These are phyloP conservation scores for Ceratocystis papillata DNA, from an alignment of 2,329 filamentous ascomycete genomes.

Conservation along the genomic window DNA sequence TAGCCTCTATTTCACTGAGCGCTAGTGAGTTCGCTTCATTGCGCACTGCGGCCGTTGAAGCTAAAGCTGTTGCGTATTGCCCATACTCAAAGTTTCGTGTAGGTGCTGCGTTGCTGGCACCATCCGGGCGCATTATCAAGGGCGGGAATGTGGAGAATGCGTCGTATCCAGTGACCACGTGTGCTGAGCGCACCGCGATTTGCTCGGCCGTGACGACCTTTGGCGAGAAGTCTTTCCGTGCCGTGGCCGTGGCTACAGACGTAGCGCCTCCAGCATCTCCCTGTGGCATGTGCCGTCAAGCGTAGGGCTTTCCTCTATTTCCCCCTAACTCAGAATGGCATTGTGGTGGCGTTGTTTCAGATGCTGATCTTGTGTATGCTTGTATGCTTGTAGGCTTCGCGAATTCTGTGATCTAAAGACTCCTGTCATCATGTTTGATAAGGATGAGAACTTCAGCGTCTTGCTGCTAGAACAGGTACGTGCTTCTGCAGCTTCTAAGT, in stretches of 20 bases:
- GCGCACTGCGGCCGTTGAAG: constrained; percentile 50
- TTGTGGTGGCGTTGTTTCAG: not conserved
- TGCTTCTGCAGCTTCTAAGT: not conserved
- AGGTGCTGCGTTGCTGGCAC: constrained; percentile 62
- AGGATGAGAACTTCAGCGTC: constrained; percentile 60
- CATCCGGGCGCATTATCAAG: constrained; percentile 35
- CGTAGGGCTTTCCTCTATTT: constrained; percentile 44
- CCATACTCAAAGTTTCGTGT: constrained; percentile 90
- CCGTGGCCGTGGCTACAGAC: constrained; percentile 77
- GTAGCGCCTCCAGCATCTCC: constrained; percentile 59
- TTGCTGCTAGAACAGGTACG: constrained; percentile 57
- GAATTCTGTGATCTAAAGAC: constrained; percentile 60
- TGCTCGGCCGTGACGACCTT: constrained; percentile 58
- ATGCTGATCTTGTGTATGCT: constrained; percentile 12
- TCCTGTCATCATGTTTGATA: constrained; percentile 89
- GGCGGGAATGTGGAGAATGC: constrained; percentile 94
- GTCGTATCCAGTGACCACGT: constrained; percentile 85
- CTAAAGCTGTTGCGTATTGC: constrained; percentile 76
- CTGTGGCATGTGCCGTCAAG: constrained; percentile 94
- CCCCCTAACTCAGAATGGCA: not conserved
- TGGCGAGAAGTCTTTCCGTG: constrained; percentile 52
- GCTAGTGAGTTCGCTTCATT: constrained; percentile 54
- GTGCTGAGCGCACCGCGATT: constrained; percentile 85
- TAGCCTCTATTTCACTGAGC: constrained; percentile 39
- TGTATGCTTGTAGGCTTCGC: constrained; percentile 47